Percentiles rank a stretch among this genome's conserved stretches.
Evolutionary conservation across 345 rosid genomes (phyloP).

Genomic region (Pistacia atlantica): DNA sequence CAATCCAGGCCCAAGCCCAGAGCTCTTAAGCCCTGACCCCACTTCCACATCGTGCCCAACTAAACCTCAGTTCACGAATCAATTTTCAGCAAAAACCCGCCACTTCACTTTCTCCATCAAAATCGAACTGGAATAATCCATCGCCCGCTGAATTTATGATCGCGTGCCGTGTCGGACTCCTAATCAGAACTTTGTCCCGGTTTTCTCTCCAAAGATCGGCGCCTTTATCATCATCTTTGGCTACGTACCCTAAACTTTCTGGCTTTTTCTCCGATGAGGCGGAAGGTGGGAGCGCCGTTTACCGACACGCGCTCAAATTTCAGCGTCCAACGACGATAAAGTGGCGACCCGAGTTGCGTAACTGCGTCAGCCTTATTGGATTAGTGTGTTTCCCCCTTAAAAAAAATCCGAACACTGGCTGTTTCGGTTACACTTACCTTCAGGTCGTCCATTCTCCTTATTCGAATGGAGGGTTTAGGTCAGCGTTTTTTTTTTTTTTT

Average conservation of each 20-base stretch:
- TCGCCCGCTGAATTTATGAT: slow-evolving; percentile 43
- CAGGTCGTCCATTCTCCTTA: slow-evolving; percentile 32
- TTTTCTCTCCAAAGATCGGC: slow-evolving; percentile 26
- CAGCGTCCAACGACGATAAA: slow-evolving; percentile 55
- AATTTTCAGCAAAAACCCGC: no score
- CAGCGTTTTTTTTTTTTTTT: slow-evolving; percentile 22
- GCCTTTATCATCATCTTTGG: slow-evolving; percentile 22
- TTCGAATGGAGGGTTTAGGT: slow-evolving; percentile 50
- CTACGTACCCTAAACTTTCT: slow-evolving; percentile 27
- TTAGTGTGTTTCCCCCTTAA: slow-evolving; percentile 40
- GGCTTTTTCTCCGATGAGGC: slow-evolving; percentile 34
- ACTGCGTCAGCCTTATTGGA: slow-evolving; percentile 64
- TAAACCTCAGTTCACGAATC: no score
- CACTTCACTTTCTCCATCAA: background rate
- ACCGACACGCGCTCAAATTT: slow-evolving; percentile 48
- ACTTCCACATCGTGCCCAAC: no score
- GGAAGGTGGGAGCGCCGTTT: slow-evolving; percentile 44
- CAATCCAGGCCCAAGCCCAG: no score
- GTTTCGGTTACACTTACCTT: slow-evolving; percentile 52
- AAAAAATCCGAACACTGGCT: slow-evolving; percentile 17
- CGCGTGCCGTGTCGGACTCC: slow-evolving; percentile 25
- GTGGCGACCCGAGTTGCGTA: slow-evolving; percentile 33
- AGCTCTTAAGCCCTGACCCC: no score
- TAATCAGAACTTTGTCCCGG: slow-evolving; percentile 30
- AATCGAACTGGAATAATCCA: background rate